These are phyloP conservation scores for Botrytis deweyae DNA, from an alignment of 2,329 filamentous ascomycete genomes.

Conservation along the genomic window DNA sequence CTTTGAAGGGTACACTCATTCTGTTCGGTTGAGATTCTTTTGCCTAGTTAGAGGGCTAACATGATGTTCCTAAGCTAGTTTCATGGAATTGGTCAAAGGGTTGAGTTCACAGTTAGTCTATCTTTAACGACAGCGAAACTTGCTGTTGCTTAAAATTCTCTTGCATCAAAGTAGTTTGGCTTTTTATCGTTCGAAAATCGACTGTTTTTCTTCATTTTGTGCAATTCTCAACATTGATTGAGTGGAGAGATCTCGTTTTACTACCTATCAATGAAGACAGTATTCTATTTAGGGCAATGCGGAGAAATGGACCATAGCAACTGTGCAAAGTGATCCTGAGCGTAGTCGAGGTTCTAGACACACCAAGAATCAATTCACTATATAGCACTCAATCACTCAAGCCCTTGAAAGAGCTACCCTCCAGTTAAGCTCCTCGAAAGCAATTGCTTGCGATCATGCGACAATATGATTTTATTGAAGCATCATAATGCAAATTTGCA, in stretches of 20 bases:
- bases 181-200: not conserved
- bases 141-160: not conserved
- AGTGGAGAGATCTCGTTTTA: not conserved
- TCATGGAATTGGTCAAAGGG: not conserved
- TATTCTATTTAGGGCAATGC: no score
- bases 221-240: not conserved
- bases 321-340: no score
- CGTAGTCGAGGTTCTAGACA: no score
- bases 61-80: not conserved
- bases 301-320: no score
- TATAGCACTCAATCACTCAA: no score
- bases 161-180: not conserved
- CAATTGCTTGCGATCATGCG: not conserved
- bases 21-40: not conserved
- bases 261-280: not conserved
- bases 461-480: not conserved
- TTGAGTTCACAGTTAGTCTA: not conserved
- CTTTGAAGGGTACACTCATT: not conserved
- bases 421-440: not conserved
- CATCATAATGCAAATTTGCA: not conserved
- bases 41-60: no score
- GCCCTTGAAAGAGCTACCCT: not conserved
- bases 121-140: not conserved
- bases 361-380: no score
- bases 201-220: not conserved